These are phyloP conservation scores for Yamadazyma mexicana DNA, from an alignment of 1,139 yeast species.

Conservation along the genomic window DNA sequence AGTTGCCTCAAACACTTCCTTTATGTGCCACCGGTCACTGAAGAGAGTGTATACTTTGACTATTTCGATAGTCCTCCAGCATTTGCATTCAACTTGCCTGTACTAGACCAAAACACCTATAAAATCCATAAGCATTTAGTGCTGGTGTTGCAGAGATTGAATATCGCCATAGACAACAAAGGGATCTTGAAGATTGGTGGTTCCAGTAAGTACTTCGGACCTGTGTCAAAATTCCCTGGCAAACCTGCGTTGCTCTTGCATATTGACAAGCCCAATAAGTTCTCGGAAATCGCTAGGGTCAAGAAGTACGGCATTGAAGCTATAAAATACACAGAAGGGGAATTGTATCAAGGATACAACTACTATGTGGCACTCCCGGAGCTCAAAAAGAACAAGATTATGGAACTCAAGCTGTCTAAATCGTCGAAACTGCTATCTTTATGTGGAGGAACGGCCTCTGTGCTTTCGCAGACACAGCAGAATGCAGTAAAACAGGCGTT, in stretches of 20 bases:
- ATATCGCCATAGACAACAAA: constrained; percentile 16
- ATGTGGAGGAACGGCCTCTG: not conserved
- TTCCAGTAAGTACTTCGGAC: constrained; percentile 30
- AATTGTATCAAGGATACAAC: constrained; percentile 1
- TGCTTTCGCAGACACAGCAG: not conserved
- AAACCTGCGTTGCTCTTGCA: constrained; percentile 20
- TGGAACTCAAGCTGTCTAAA: not conserved
- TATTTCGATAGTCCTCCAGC: not conserved
- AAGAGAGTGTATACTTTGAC: constrained; percentile 2
- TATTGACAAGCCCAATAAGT: constrained; percentile 32
- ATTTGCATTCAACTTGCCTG: constrained; percentile 4
- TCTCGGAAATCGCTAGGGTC: constrained; percentile 21
- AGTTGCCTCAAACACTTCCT: constrained; percentile 2
- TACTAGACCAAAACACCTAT: not conserved
- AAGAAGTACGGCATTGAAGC: constrained; percentile 26
- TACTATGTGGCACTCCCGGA: constrained; percentile 4
- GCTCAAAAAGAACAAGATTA: not conserved
- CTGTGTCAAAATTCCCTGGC: constrained; percentile 3
- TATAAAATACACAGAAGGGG: not conserved
- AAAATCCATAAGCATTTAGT: constrained; percentile 17
- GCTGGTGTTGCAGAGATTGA: constrained; percentile 22
- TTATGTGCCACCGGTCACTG: not conserved
- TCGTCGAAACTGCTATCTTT: too few species aligned
- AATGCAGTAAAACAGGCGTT: not conserved
- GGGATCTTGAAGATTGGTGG: constrained; percentile 24